Percentiles rank a stretch among this genome's conserved stretches.
Evolutionary conservation across 371 early-diverging fungal species (phyloP).

Genomic region (Sporodiniella umbellata): DNA sequence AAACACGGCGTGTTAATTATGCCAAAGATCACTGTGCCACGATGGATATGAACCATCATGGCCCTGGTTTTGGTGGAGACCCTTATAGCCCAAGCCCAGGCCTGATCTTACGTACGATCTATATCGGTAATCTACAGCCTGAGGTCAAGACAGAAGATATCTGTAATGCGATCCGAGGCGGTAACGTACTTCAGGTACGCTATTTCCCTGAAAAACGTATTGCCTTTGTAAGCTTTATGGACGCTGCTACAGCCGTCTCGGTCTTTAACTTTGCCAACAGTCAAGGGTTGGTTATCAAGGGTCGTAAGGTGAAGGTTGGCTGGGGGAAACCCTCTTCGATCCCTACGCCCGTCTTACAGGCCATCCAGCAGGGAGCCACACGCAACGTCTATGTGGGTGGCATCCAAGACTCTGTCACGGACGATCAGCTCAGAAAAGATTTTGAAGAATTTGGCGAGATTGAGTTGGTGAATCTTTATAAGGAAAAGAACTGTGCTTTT

Average conservation of each 20-base stretch:
- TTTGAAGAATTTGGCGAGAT: conserved; percentile 74
- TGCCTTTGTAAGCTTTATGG: conserved; percentile 84
- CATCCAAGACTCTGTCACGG: conserved; percentile 52
- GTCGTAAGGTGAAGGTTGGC: conserved; percentile 67
- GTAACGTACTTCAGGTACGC: conserved; percentile 70
- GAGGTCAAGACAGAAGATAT: conserved; percentile 75
- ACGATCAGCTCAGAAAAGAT: conserved; percentile 58
- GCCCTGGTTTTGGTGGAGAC: conserved; percentile 6
- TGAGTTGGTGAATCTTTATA: conserved; percentile 70
- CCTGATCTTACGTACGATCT: conserved; percentile 72
- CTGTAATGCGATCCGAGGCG: conserved; percentile 85
- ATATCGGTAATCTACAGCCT: conserved; percentile 70
- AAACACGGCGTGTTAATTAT: conserved; percentile 56
- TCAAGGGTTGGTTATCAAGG: conserved; percentile 62
- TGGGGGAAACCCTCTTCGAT: conserved; percentile 74
- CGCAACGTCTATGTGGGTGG: conserved; percentile 82
- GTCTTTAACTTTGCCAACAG: conserved; percentile 55
- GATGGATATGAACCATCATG: too few relatives aligned
- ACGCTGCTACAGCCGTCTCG: conserved; percentile 60
- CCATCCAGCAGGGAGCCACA: conserved; percentile 65
- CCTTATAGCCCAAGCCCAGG: too few relatives aligned
- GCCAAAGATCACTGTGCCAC: conserved; percentile 76
- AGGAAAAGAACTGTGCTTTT: conserved; percentile 79
- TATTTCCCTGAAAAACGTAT: conserved; percentile 70
- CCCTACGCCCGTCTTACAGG: conserved; percentile 49